A percentile compares a stretch with the other conserved stretches of the same genome.
phyloP scores from a whole-genome alignment of 2,329 filamentous ascomycete genomes.

The Colletotrichum sp. region DNA sequence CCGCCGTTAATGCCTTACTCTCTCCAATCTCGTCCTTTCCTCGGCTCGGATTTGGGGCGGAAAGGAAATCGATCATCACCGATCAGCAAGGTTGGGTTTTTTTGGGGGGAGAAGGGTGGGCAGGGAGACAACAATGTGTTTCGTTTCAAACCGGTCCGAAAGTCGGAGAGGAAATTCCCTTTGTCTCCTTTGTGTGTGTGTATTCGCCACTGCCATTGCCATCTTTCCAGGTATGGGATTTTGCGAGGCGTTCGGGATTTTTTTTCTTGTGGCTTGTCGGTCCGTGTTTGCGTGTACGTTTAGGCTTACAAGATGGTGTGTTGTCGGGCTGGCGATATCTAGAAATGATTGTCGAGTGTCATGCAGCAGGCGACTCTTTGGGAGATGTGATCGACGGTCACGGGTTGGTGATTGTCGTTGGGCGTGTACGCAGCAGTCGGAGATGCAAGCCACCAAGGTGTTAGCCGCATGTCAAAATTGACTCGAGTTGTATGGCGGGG shows the following conservation, averaged over 20 bases:
- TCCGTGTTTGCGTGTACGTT: neutral
- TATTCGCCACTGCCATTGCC: neutral
- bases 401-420: neutral
- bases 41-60: neutral
- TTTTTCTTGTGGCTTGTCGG: neutral
- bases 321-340: neutral
- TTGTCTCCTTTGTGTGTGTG: neutral
- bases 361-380: neutral
- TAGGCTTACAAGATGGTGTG: neutral
- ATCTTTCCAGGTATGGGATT: neutral
- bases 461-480: neutral
- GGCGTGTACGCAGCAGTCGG: neutral
- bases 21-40: neutral
- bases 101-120: neutral
- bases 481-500: neutral
- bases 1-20: neutral
- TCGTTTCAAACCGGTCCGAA: slow-evolving; percentile 3
- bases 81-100: neutral
- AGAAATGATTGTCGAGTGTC: neutral
- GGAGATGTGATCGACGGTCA: neutral
- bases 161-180: neutral
- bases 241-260: neutral
- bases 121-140: neutral
- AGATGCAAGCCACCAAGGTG: neutral
- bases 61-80: neutral